These are phyloP conservation scores for Tolypocladium guangdongense DNA, from an alignment of 2,329 filamentous ascomycete genomes.

Conservation along the genomic window DNA sequence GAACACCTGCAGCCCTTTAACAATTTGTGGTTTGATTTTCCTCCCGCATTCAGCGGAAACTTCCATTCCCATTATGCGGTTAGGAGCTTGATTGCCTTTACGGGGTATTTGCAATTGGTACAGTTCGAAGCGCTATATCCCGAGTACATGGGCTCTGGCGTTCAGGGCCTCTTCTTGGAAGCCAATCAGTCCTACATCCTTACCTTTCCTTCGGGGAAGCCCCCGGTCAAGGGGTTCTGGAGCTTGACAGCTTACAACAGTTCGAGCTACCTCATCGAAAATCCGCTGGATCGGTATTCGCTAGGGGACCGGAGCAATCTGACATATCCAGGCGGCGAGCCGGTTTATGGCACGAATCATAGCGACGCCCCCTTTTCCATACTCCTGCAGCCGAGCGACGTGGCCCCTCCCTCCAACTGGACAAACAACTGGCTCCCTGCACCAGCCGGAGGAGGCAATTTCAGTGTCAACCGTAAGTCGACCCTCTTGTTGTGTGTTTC, in stretches of 20 bases:
- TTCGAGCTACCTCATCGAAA: slow-evolving; percentile 12
- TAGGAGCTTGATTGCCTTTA: not conserved
- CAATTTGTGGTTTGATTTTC: slow-evolving; percentile 1
- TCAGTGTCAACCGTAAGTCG: not conserved
- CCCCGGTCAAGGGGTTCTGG: slow-evolving; percentile 12
- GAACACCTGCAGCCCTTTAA: not conserved
- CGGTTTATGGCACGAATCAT: slow-evolving; percentile 1
- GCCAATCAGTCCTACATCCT: slow-evolving; percentile 3
- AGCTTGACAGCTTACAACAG: slow-evolving; percentile 15
- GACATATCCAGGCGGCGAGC: slow-evolving; percentile 12
- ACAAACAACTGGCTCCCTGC: slow-evolving; percentile 6
- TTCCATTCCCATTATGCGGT: not conserved
- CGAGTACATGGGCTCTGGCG: not conserved
- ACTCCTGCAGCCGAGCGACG: slow-evolving; percentile 14
- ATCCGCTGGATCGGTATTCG: slow-evolving; percentile 11
- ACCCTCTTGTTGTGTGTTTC: not conserved
- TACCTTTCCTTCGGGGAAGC: slow-evolving; percentile 5
- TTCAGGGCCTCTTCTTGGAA: not conserved
- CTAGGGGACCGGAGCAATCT: slow-evolving; percentile 14
- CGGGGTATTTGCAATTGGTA: not conserved
- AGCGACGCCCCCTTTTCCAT: slow-evolving; percentile 12
- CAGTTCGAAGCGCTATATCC: not conserved
- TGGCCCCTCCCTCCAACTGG: slow-evolving; percentile 14
- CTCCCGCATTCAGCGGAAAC: not conserved
- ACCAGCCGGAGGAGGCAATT: not conserved